phyloP scores from a whole-genome alignment of 495 filamentous ascomycete genomes.

The Stereocaulon alpinum region DNA sequence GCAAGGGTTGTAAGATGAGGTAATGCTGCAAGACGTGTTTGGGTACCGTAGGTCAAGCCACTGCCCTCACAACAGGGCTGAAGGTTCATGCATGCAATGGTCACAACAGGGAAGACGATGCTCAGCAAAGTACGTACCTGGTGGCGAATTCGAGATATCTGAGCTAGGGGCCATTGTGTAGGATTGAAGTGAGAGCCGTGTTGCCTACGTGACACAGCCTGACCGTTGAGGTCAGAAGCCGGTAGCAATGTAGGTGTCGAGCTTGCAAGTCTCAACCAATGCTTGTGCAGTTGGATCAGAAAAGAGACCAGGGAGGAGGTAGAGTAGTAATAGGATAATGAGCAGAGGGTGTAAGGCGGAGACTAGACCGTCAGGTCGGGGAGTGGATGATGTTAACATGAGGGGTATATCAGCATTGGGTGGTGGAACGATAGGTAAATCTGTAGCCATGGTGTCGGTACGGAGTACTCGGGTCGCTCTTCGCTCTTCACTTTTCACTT shows the following conservation, averaged over 20 bases:
- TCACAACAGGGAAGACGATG: too few species aligned
- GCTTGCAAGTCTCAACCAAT: conserved; percentile 10
- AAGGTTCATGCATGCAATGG: too few species aligned
- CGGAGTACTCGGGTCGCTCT: too few species aligned
- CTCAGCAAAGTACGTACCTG: neutral
- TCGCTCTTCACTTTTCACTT: neutral
- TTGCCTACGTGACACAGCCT: too few species aligned
- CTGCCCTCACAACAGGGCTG: too few species aligned
- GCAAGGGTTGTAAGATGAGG: too few species aligned
- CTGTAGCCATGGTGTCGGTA: neutral
- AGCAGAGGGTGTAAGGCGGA: conserved; percentile 10
- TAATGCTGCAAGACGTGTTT: too few species aligned
- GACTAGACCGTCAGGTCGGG: conserved; percentile 1
- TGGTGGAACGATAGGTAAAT: neutral
- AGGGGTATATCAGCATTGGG: conserved; percentile 6
- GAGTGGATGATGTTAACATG: neutral
- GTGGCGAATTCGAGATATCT: conserved; percentile 6
- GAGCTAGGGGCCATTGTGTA: conserved; percentile 5
- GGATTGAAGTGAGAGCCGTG: neutral
- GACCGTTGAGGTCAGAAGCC: neutral
- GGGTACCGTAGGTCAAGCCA: too few species aligned
- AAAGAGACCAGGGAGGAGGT: conserved; percentile 16
- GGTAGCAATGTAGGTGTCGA: conserved; percentile 10
- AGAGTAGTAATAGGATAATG: conserved; percentile 5
- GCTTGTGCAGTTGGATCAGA: conserved; percentile 10